Conservation (phyloP, 1,284 basidiomycete species). For the Naganishia sp. region DNA sequence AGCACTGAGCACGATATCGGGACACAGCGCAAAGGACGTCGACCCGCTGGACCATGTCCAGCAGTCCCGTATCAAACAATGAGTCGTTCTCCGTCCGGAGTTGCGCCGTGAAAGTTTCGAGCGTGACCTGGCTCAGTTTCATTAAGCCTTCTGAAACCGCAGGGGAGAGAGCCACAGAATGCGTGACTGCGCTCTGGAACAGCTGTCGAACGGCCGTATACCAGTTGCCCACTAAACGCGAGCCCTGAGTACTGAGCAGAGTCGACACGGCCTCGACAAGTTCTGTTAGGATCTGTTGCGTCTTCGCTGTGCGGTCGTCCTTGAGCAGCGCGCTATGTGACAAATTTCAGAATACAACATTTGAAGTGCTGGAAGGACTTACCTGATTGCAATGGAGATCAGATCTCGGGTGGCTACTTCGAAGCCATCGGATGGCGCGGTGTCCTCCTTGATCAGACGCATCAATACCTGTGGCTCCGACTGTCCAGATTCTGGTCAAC, state of each 20-base stretch:
- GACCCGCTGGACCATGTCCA: slow-evolving; percentile 5
- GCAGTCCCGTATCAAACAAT: background rate
- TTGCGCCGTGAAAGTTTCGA: slow-evolving; percentile 10
- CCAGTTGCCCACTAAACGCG: background rate
- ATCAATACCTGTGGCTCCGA: slow-evolving; percentile 7
- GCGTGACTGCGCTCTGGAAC: background rate
- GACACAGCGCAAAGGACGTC: background rate
- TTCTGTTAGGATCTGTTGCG: background rate
- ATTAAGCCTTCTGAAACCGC: background rate
- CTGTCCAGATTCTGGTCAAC: background rate
- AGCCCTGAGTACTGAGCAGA: background rate
- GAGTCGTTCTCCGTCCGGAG: background rate
- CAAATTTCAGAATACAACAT: background rate
- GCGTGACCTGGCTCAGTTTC: slow-evolving; percentile 5
- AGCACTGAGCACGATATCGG: slow-evolving; percentile 1
- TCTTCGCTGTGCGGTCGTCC: slow-evolving; percentile 4
- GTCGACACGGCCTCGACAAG: background rate
- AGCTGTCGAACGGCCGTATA: slow-evolving; percentile 11
- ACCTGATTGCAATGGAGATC: slow-evolving; percentile 18
- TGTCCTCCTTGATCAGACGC: slow-evolving; percentile 1
- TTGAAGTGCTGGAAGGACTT: background rate
- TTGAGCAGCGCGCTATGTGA: slow-evolving; percentile 3
- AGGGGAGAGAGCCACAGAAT: background rate
- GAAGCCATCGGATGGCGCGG: background rate
- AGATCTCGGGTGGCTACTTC: slow-evolving; percentile 6